Evolutionary conservation across 306 rosid genomes (phyloP).

Genomic region (Trifolium dubium): DNA sequence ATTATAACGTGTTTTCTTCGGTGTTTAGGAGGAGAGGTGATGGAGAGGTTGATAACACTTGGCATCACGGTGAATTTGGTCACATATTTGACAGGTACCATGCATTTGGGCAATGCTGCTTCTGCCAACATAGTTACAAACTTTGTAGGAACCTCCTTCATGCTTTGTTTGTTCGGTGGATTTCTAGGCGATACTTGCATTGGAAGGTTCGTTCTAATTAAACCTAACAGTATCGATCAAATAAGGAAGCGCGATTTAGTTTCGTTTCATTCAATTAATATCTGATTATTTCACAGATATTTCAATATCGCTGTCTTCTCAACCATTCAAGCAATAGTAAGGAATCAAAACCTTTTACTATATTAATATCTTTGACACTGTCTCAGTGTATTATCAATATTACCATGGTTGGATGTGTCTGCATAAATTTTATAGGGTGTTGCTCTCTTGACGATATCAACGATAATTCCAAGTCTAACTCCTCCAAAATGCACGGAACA

Average conservation of each 20-base stretch:
- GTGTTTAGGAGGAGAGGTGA: conserved; percentile 68
- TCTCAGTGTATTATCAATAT: too few species aligned
- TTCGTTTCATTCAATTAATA: too few species aligned
- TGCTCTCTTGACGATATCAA: conserved; percentile 75
- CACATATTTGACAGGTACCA: conserved; percentile 73
- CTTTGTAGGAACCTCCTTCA: conserved; percentile 86
- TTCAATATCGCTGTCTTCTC: conserved; percentile 83
- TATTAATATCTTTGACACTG: too few species aligned
- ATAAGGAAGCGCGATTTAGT: too few species aligned
- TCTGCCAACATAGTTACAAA: conserved; percentile 89
- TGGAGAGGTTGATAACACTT: conserved; percentile 79
- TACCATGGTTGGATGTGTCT: too few species aligned
- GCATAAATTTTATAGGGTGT: conserved; percentile 59
- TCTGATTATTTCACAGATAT: conserved; percentile 52
- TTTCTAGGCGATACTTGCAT: conserved; percentile 86
- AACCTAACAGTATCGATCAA: too few species aligned
- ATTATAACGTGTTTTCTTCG: too few species aligned
- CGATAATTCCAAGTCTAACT: conserved; percentile 69
- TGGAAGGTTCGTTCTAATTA: conserved; percentile 59
- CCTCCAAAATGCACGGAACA: conserved; percentile 64
- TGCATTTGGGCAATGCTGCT: conserved; percentile 90
- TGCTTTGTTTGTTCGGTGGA: conserved; percentile 92
- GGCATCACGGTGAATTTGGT: conserved; percentile 91
- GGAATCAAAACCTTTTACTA: neutral
- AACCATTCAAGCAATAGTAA: conserved; percentile 80